Evolutionary conservation across 2,329 filamentous ascomycete genomes (phyloP).

Genomic region (Fusarium duplospermum): DNA sequence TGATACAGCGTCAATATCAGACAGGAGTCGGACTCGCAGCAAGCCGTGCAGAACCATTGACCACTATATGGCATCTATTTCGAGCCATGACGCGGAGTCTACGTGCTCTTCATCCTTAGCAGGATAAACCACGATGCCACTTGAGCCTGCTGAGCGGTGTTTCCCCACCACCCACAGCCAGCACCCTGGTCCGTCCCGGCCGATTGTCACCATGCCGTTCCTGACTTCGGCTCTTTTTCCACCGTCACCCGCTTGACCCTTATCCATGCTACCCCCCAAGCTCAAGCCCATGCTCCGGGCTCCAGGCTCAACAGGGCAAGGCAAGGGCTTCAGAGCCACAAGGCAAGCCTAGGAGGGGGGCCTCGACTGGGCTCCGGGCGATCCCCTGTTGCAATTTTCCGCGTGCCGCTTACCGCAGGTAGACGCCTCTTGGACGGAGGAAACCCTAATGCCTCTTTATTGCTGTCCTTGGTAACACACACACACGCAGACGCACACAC

Average conservation of each 20-base stretch:
- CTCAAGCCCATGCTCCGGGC: conserved; percentile 26
- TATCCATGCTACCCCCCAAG: conserved; percentile 23
- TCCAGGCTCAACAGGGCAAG: conserved; percentile 11
- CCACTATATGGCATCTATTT: conserved; percentile 13
- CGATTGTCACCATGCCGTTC: conserved; percentile 44
- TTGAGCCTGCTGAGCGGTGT: conserved; percentile 23
- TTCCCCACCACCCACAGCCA: conserved; percentile 34
- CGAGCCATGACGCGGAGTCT: conserved; percentile 30
- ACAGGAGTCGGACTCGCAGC: not conserved
- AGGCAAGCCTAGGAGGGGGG: conserved; percentile 8
- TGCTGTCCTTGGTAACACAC: conserved; percentile 5
- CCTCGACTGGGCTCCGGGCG: conserved; percentile 10
- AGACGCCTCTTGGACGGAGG: conserved; percentile 13
- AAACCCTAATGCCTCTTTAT: conserved; percentile 31
- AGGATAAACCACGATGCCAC: conserved; percentile 6
- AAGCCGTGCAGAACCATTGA: conserved; percentile 11
- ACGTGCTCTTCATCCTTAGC: conserved; percentile 23
- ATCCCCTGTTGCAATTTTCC: conserved; percentile 22
- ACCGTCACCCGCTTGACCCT: conserved; percentile 24
- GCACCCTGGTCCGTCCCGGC: conserved; percentile 42
- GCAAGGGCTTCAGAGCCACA: conserved; percentile 15
- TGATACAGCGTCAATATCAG: conserved; percentile 15
- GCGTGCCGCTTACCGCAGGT: conserved; percentile 17
- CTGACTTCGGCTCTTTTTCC: conserved; percentile 41
- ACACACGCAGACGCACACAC: not conserved